Evolutionary conservation across 768 basidiomycete species (phyloP), one percentile per base, ranked within the genome.

Genomic region (Podaxis mareebaensis): DNA sequence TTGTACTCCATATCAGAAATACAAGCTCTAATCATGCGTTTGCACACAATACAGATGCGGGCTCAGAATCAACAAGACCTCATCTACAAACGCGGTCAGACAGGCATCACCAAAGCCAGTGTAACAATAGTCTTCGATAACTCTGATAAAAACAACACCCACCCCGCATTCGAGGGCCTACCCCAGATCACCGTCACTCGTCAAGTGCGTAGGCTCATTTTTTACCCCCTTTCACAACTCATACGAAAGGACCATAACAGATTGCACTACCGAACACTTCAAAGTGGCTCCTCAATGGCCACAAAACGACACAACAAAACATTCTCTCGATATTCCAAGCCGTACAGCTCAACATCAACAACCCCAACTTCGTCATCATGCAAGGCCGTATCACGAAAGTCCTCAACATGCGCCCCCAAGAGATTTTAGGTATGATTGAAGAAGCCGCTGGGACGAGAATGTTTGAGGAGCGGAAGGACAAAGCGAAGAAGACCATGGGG

Each of bases 71-170:
- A 97, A 71, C 92, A 95, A 74, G 97, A 99, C 73, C 87, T 99
- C 69, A 98, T 99, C 61, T 99, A 99, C 84, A 99, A 99, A 76
- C 91, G 97, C 40, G 97, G 97, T 0, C 96, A 99, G 75, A 96
- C 97, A 22, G 97, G 97, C 10, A 83, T 99, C 64, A 94, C 93
- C 11, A 96, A 96, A 79, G 97, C 97, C 3, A 96, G 93, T 66
- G 97, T 99, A 3, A 98, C 97, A 33, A 95, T 99, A 70, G 96
- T 99, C 2, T 99, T 99, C 71, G 95, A 99, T 82, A 99, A 99
- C 74, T 92, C 95, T 0, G 96, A 99, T 73, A 82, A 86, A 11
- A 81, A 83, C 22, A 93, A 85, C 63, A 92, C 92, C 67, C 97
- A 96, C 0, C 82, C 88, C 1, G 96, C 95, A 2, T 84, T 90